Conservation (phyloP, 352 stramenopile genomes). For the Globisporangium okanoganense region DNA sequence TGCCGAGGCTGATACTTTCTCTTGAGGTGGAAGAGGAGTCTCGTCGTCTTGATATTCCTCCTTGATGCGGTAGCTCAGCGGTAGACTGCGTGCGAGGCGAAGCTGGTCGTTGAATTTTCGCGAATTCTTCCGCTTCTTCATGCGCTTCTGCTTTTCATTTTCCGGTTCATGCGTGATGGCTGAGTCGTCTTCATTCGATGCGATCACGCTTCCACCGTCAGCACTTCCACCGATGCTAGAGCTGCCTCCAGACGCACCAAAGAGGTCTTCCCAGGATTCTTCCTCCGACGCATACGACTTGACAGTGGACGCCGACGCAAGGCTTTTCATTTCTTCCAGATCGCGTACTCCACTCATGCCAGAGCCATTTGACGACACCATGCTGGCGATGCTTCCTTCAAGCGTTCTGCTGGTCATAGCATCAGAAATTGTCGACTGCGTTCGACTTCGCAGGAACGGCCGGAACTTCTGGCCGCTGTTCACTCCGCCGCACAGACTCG, state of each 20-base stretch:
- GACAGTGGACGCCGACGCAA: slow-evolving; percentile 39
- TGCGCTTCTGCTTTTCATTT: slow-evolving; percentile 35
- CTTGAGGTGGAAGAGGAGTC: neutral
- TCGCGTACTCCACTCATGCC: slow-evolving; percentile 24
- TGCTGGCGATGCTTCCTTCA: slow-evolving; percentile 25
- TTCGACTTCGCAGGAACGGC: slow-evolving; percentile 22
- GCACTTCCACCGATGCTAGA: slow-evolving; percentile 16
- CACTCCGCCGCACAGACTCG: slow-evolving; percentile 26
- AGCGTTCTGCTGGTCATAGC: slow-evolving; percentile 11
- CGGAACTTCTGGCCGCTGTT: slow-evolving; percentile 27
- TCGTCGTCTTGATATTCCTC: slow-evolving; percentile 30
- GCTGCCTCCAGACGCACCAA: slow-evolving; percentile 36
- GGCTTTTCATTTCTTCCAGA: slow-evolving; percentile 68
- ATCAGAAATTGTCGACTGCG: slow-evolving; percentile 20
- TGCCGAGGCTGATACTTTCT: neutral
- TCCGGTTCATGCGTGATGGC: slow-evolving; percentile 4
- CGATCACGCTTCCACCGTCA: slow-evolving; percentile 15
- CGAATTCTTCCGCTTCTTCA: slow-evolving; percentile 62
- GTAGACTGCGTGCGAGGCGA: slow-evolving; percentile 44
- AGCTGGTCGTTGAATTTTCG: slow-evolving; percentile 72
- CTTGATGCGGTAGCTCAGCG: slow-evolving; percentile 53
- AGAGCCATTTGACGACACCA: slow-evolving; percentile 24
- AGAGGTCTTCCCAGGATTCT: slow-evolving; percentile 72
- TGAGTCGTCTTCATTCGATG: slow-evolving; percentile 16
- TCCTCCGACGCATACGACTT: slow-evolving; percentile 24